These are phyloP conservation scores for Xerocomus spinulosus DNA, from an alignment of 768 basidiomycete species.

Conservation along the genomic window DNA sequence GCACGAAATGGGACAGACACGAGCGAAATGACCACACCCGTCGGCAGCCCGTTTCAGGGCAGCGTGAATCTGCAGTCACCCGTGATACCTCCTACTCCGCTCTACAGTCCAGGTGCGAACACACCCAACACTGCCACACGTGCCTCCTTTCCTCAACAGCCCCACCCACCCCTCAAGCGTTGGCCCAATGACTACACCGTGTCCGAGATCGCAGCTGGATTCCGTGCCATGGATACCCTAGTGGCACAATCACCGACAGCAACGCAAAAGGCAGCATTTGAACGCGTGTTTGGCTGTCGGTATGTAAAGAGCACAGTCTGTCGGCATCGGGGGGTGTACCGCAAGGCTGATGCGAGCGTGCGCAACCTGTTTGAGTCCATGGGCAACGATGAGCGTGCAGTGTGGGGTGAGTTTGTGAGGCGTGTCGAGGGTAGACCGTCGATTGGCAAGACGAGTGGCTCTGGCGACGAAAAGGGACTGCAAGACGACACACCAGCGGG, in stretches of 20 bases:
- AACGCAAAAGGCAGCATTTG: constrained; percentile 64
- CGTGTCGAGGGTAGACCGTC: constrained; percentile 49
- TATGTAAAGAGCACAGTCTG: constrained; percentile 75
- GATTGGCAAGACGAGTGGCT: constrained; percentile 27
- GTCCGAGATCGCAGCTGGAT: constrained; percentile 57
- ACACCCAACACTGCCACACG: constrained; percentile 21
- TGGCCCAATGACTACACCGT: constrained; percentile 79
- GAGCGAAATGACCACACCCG: constrained; percentile 13
- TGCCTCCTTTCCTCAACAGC: constrained; percentile 44
- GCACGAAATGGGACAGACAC: constrained; percentile 13
- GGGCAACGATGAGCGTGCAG: constrained; percentile 52
- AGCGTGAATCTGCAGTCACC: constrained; percentile 19
- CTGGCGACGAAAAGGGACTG: constrained; percentile 20
- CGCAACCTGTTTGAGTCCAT: constrained; percentile 49
- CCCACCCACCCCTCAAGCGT: constrained; percentile 62
- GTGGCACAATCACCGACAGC: constrained; percentile 36
- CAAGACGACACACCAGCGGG: constrained; percentile 16
- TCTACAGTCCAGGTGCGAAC: constrained; percentile 17
- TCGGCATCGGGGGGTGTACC: constrained; percentile 65
- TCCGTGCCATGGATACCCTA: constrained; percentile 45
- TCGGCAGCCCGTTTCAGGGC: constrained; percentile 15
- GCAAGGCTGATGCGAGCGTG: constrained; percentile 46
- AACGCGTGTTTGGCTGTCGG: constrained; percentile 63
- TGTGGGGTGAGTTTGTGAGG: constrained; percentile 68
- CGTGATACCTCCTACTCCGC: constrained; percentile 12